Conservation (phyloP, 768 basidiomycete genomes). For the Daedaleopsis sinensis region DNA sequence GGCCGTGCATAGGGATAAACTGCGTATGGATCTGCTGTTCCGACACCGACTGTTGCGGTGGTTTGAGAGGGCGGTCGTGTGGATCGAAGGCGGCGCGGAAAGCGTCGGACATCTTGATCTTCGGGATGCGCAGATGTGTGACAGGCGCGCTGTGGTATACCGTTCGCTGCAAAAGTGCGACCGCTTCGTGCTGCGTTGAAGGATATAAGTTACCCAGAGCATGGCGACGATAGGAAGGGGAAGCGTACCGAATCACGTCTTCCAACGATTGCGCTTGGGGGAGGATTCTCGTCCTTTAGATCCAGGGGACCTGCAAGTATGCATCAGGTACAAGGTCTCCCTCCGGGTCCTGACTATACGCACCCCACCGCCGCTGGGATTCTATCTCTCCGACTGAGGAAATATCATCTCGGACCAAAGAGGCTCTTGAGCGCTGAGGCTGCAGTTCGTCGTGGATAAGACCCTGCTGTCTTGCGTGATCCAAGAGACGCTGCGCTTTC, state of each 20-base stretch:
- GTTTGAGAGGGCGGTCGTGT: constrained; percentile 46
- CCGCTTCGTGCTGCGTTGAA: constrained; percentile 48
- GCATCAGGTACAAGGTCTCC: not conserved
- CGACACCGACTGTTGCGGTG: constrained; percentile 57
- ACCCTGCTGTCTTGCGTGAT: constrained; percentile 50
- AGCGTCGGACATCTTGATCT: constrained; percentile 45
- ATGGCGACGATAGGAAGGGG: too few species aligned
- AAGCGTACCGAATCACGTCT: constrained; percentile 63
- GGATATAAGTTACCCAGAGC: not conserved
- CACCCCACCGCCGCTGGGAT: constrained; percentile 29
- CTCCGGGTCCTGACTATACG: not conserved
- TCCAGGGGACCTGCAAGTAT: constrained; percentile 56
- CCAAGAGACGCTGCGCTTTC: constrained; percentile 47
- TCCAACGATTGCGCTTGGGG: constrained; percentile 71
- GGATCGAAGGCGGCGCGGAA: constrained; percentile 53
- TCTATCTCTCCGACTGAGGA: constrained; percentile 26
- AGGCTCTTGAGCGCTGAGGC: constrained; percentile 8
- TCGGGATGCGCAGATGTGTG: constrained; percentile 56
- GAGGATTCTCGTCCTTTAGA: constrained; percentile 67
- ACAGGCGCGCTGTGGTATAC: constrained; percentile 58
- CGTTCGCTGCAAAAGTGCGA: constrained; percentile 57
- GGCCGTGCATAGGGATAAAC: constrained; percentile 52
- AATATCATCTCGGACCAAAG: constrained; percentile 1
- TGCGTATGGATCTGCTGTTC: constrained; percentile 52
- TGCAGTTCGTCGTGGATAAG: constrained; percentile 33